Evolutionary conservation across 2,329 filamentous ascomycete genomes (phyloP), one percentile per base, ranked within the genome.

Genomic region (Dactylellina sp.): DNA sequence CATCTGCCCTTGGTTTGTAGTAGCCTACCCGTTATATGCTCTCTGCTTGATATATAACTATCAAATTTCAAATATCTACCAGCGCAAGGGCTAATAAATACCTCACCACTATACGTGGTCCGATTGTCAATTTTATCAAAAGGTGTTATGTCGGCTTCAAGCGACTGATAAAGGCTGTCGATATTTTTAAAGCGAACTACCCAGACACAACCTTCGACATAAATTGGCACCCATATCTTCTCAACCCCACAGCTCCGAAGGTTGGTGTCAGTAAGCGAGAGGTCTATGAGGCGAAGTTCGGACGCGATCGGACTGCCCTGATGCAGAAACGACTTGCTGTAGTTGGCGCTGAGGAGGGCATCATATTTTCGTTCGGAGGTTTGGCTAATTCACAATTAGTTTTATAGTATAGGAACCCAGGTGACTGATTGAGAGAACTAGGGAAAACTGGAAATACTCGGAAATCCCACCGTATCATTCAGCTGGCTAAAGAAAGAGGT

Each of bases 221-320:
- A 12, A 86, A 85, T 74, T 96, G 91, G 91, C 85, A 86, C 74
- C 90, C 92, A 1, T 96, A 91, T 83, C 93, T 94, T 80, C 86
- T 96, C 59, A 89, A 93, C 79, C 90, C 91, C 0, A 83, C 84
- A 50, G 83, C 86, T 0, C 85, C 89, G 0, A 83, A 83, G 20
- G 76, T 78, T 40, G 83, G 84, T 4, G 78, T 85, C 77, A 86
- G 85, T 76, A 86, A 88, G 76, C 83, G 84, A 78, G 84, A 79
- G 70, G 85, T 84, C 79, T 93, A 88, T 81, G 82, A 86, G 39
- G 79, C 83, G 53, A 89, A 89, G 63, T 88, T 95, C 78, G 87
- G 87, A 6, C 84, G 86, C 4, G 85, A 89, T 22, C 86, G 91
- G 32, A 82, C 83, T 1, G 79, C 82, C 0, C 84, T 85, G 76